phyloP scores from a whole-genome alignment of 2,329 filamentous ascomycete genomes.

The Dothideomycetes sp. region DNA sequence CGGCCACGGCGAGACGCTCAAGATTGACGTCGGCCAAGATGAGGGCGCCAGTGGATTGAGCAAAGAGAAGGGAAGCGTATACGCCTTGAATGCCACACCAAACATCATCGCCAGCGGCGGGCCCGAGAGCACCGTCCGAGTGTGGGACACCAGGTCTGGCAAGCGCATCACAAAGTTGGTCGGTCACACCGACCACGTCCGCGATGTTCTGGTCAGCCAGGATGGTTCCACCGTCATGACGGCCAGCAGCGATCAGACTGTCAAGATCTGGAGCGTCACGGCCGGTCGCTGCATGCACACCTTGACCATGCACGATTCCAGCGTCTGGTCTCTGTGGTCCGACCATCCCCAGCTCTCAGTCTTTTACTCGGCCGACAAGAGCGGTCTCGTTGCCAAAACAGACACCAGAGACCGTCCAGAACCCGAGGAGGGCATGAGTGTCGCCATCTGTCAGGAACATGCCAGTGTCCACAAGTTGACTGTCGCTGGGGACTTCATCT shows the following conservation, averaged over 20 bases:
- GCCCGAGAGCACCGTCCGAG: slow-evolving; percentile 81
- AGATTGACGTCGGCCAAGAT: slow-evolving; percentile 76
- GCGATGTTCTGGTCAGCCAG: slow-evolving; percentile 81
- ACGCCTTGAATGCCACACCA: slow-evolving; percentile 72
- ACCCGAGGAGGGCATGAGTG: slow-evolving; percentile 77
- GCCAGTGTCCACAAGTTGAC: slow-evolving; percentile 63
- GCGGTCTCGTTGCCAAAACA: slow-evolving; percentile 90
- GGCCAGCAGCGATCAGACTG: slow-evolving; percentile 88
- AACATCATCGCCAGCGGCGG: slow-evolving; percentile 84
- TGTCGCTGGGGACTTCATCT: slow-evolving; percentile 64
- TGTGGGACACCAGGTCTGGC: slow-evolving; percentile 85
- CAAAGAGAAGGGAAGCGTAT: slow-evolving; percentile 84
- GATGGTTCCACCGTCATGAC: slow-evolving; percentile 87
- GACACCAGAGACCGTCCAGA: slow-evolving; percentile 66
- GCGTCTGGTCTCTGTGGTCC: slow-evolving; percentile 92
- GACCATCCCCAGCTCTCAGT: slow-evolving; percentile 75
- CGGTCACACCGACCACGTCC: slow-evolving; percentile 89
- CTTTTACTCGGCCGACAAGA: slow-evolving; percentile 92
- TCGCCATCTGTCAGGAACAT: slow-evolving; percentile 88
- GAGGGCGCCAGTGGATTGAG: slow-evolving; percentile 61
- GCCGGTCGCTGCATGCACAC: slow-evolving; percentile 96
- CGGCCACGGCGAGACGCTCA: slow-evolving; percentile 73
- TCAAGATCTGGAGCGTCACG: slow-evolving; percentile 96
- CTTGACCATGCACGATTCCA: slow-evolving; percentile 97
- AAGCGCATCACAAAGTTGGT: slow-evolving; percentile 93